Percentiles rank a stretch among this genome's conserved stretches.
Conservation (phyloP, 257 asterid genomes). For the Ilex aquifolium region DNA sequence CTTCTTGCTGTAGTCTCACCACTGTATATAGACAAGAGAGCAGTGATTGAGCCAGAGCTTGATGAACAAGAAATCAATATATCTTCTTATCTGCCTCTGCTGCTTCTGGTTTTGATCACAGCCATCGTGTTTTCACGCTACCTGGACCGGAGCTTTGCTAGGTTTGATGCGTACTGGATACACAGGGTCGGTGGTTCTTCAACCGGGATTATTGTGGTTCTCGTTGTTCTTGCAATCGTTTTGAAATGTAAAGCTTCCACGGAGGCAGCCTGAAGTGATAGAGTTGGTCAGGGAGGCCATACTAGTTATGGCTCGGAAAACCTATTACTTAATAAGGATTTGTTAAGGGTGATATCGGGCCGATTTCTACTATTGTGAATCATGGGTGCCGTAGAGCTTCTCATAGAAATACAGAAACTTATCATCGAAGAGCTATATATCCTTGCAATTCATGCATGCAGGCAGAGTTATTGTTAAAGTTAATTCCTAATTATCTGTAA, state of each 20-base stretch:
- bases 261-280: too few species aligned
- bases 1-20: conserved; percentile 39
- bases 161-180: conserved; percentile 43
- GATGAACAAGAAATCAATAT: conserved; percentile 24
- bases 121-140: conserved; percentile 27
- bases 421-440: too few species aligned
- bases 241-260: conserved; percentile 26
- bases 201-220: conserved; percentile 34
- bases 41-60: conserved; percentile 19
- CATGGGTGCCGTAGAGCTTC: too few species aligned
- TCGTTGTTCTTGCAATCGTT: conserved; percentile 33
- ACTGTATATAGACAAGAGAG: conserved; percentile 28
- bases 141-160: conserved; percentile 23
- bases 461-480: too few species aligned
- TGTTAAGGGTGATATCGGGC: too few species aligned
- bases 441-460: too few species aligned
- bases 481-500: too few species aligned
- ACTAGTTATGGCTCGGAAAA: too few species aligned
- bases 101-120: conserved; percentile 27
- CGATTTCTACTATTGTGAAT: too few species aligned
- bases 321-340: too few species aligned
- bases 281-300: too few species aligned
- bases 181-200: conserved; percentile 48
- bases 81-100: conserved; percentile 28
- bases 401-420: too few species aligned